These are phyloP conservation scores for Ceratobasidium sp. DNA, from an alignment of 1,284 basidiomycete genomes.

Conservation along the genomic window DNA sequence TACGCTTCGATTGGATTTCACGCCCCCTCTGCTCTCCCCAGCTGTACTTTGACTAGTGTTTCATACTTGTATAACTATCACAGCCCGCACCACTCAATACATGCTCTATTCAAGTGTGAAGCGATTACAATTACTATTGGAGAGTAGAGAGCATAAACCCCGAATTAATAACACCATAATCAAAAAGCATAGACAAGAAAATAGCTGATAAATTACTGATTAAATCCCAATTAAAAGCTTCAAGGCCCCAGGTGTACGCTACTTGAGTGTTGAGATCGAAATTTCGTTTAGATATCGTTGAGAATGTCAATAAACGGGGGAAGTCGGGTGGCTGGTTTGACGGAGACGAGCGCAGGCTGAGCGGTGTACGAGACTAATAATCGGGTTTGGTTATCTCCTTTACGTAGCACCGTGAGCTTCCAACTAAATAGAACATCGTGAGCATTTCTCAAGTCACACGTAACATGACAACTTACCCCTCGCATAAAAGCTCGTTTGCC, in stretches of 20 bases:
- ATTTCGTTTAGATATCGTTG: slow-evolving; percentile 25
- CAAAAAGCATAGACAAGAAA: not conserved
- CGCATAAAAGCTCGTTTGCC: slow-evolving; percentile 40
- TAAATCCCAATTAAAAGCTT: not conserved
- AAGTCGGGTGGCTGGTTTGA: slow-evolving; percentile 27
- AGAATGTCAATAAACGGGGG: slow-evolving; percentile 40
- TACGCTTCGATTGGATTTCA: not conserved
- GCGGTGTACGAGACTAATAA: slow-evolving; percentile 35
- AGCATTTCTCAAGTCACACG: not conserved
- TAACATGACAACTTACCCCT: slow-evolving; percentile 18
- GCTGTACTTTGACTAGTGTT: slow-evolving; percentile 22
- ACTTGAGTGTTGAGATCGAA: not conserved
- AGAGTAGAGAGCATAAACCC: not conserved
- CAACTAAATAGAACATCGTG: slow-evolving; percentile 8
- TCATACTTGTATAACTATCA: slow-evolving; percentile 10
- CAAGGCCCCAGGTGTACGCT: not conserved
- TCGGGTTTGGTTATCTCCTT: slow-evolving; percentile 31
- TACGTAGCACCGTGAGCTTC: slow-evolving; percentile 38
- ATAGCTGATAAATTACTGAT: slow-evolving; percentile 25
- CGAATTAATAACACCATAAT: too few species aligned
- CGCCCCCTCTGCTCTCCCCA: not conserved
- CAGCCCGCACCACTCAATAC: slow-evolving; percentile 35
- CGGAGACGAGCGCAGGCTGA: slow-evolving; percentile 31
- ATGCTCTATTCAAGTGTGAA: slow-evolving; percentile 10
- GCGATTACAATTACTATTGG: slow-evolving; percentile 5